A percentile compares a stretch with the other conserved stretches of the same genome.
Evolutionary conservation across 208 protist species (phyloP).

Genomic region (Crithidia mellificae): DNA sequence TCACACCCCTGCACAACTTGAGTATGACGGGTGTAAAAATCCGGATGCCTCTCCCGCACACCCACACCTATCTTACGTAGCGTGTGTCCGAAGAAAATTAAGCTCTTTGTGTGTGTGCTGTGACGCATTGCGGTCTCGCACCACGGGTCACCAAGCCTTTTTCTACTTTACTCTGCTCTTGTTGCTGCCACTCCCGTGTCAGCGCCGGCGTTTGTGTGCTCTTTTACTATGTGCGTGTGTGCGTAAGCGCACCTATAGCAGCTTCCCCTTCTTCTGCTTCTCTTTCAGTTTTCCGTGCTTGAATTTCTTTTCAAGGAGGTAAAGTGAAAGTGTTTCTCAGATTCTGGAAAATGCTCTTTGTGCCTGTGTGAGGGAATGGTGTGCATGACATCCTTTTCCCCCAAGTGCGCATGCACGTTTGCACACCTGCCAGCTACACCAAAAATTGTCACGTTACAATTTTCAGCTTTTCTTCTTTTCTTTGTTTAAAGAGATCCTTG

Average conservation of each 20-base stretch:
- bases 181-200: neutral
- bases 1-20: constrained; percentile 5
- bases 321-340: too few species aligned
- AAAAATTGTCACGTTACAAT: neutral
- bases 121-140: too few species aligned
- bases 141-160: neutral
- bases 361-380: neutral
- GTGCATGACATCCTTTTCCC: constrained; percentile 2
- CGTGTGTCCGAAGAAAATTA: constrained; percentile 7
- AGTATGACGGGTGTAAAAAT: neutral
- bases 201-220: constrained; percentile 1
- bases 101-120: constrained; percentile 1
- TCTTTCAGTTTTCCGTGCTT: too few species aligned
- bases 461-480: constrained; percentile 10
- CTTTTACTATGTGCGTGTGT: neutral
- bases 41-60: neutral
- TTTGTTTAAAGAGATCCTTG: neutral
- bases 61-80: constrained; percentile 1
- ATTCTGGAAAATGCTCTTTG: neutral
- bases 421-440: neutral
- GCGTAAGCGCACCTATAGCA: neutral
- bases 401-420: neutral
- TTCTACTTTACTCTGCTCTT: constrained; percentile 1
- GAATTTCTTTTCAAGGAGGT: too few species aligned
- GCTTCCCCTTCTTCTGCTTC: neutral